These are phyloP conservation scores for Parathielavia hyrcaniae DNA, from an alignment of 495 filamentous ascomycete species.

Conservation along the genomic window DNA sequence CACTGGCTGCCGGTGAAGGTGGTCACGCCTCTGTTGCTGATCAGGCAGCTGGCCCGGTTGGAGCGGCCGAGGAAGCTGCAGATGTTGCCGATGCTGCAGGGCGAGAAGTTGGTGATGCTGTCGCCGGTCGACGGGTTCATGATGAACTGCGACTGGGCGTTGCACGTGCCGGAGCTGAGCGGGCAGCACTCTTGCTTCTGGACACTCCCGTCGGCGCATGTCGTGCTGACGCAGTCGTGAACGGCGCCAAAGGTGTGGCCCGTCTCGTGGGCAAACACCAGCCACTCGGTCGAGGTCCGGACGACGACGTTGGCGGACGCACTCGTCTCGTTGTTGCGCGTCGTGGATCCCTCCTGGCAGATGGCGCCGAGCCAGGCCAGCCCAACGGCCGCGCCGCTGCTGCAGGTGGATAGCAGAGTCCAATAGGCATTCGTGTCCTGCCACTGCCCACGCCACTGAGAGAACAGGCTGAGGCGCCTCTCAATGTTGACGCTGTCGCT, in stretches of 20 bases:
- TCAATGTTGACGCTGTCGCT: conserved; percentile 56
- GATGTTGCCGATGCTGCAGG: conserved; percentile 87
- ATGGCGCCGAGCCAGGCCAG: conserved; percentile 89
- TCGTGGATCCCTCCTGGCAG: conserved; percentile 57
- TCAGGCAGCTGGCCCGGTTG: conserved; percentile 69
- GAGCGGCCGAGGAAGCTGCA: conserved; percentile 81
- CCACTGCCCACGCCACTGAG: conserved; percentile 68
- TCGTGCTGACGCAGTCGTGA: conserved; percentile 71
- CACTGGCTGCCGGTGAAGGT: conserved; percentile 84
- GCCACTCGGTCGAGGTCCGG: conserved; percentile 79
- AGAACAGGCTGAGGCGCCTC: conserved; percentile 79
- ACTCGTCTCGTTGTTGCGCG: conserved; percentile 54
- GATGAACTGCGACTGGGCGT: conserved; percentile 72
- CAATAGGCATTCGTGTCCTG: conserved; percentile 83
- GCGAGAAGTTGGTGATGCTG: conserved; percentile 71
- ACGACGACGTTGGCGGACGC: conserved; percentile 87
- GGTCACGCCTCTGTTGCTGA: conserved; percentile 73
- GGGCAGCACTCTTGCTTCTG: conserved; percentile 82
- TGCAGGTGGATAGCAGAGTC: conserved; percentile 84
- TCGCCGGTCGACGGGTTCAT: conserved; percentile 87
- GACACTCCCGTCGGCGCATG: conserved; percentile 57
- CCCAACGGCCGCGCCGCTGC: conserved; percentile 80
- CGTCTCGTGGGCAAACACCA: conserved; percentile 92
- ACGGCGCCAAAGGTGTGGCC: conserved; percentile 96
- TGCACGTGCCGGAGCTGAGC: conserved; percentile 58